Evolutionary conservation across 805 yeast genomes (phyloP).

Genomic region (Saccharomycodes ludwigii): DNA sequence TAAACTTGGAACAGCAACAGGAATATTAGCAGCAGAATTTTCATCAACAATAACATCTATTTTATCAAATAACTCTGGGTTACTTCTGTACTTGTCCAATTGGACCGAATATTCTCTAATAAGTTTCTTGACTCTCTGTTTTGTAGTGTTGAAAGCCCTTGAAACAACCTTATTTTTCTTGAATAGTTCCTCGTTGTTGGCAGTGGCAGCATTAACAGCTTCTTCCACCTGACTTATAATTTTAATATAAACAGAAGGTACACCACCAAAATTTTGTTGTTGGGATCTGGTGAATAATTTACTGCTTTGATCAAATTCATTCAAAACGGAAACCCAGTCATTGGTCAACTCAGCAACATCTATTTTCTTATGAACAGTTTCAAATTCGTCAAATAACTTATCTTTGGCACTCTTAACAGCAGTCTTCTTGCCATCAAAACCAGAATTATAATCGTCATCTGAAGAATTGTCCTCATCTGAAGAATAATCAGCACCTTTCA

Average conservation of each 20-base stretch:
- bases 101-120: slow-evolving; percentile 54
- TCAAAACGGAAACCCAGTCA: slow-evolving; percentile 68
- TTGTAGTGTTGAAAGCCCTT: slow-evolving; percentile 75
- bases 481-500: slow-evolving; percentile 24
- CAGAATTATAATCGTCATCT: slow-evolving; percentile 37
- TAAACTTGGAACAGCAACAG: slow-evolving; percentile 21
- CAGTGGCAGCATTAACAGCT: slow-evolving; percentile 39
- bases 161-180: slow-evolving; percentile 78
- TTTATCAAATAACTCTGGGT: slow-evolving; percentile 63
- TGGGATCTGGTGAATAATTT: slow-evolving; percentile 53
- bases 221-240: slow-evolving; percentile 64
- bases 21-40: slow-evolving; percentile 17
- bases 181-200: slow-evolving; percentile 39
- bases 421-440: slow-evolving; percentile 58
- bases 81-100: slow-evolving; percentile 46
- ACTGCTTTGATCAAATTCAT: slow-evolving; percentile 68
- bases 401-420: slow-evolving; percentile 91
- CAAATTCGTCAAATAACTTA: slow-evolving; percentile 81
- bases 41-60: slow-evolving; percentile 17
- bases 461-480: slow-evolving; percentile 33
- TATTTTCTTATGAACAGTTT: slow-evolving; percentile 48
- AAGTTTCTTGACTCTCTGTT: slow-evolving; percentile 79
- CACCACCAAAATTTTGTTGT: slow-evolving; percentile 58
- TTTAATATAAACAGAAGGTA: slow-evolving; percentile 61
- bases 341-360: slow-evolving; percentile 55